These are phyloP conservation scores for Strigomonas galati DNA, from an alignment of 208 protist genomes.

Conservation along the genomic window DNA sequence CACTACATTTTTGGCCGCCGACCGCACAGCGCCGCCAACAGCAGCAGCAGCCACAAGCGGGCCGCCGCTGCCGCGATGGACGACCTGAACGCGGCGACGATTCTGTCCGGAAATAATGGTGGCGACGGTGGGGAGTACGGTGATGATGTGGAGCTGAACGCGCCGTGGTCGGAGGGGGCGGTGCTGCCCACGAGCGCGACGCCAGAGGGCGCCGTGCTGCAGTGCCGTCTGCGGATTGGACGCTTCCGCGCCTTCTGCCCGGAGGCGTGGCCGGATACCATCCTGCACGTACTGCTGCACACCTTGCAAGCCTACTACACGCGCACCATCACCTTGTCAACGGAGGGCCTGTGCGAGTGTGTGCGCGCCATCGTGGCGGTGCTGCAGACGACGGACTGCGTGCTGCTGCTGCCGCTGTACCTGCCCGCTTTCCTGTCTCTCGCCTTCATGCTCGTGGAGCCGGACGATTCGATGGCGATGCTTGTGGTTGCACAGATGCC, in stretches of 20 bases:
- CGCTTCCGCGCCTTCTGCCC: slow-evolving; percentile 28
- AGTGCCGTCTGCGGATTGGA: slow-evolving; percentile 5
- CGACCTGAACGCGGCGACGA: background rate
- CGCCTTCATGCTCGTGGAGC: slow-evolving; percentile 35
- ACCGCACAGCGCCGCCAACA: background rate
- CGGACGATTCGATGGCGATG: slow-evolving; percentile 15
- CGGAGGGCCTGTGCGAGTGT: slow-evolving; percentile 64
- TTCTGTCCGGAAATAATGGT: background rate
- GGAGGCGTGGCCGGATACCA: slow-evolving; percentile 59
- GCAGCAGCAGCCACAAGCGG: background rate
- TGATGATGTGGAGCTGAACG: background rate
- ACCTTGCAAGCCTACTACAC: slow-evolving; percentile 56
- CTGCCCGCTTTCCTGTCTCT: slow-evolving; percentile 59
- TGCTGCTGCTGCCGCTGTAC: slow-evolving; percentile 49
- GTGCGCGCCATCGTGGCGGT: slow-evolving; percentile 59
- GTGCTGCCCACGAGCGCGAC: background rate
- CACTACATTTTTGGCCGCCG: background rate
- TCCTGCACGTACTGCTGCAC: slow-evolving; percentile 55
- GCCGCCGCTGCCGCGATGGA: background rate
- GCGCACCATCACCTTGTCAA: slow-evolving; percentile 51
- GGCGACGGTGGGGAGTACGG: background rate
- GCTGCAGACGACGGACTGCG: slow-evolving; percentile 40
- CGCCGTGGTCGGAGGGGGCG: background rate
- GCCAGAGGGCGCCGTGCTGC: slow-evolving; percentile 8
- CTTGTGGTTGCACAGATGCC: slow-evolving; percentile 7